These are phyloP conservation scores for Trematosphaeria pertusa DNA, from an alignment of 2,329 filamentous ascomycete genomes.

Conservation along the genomic window DNA sequence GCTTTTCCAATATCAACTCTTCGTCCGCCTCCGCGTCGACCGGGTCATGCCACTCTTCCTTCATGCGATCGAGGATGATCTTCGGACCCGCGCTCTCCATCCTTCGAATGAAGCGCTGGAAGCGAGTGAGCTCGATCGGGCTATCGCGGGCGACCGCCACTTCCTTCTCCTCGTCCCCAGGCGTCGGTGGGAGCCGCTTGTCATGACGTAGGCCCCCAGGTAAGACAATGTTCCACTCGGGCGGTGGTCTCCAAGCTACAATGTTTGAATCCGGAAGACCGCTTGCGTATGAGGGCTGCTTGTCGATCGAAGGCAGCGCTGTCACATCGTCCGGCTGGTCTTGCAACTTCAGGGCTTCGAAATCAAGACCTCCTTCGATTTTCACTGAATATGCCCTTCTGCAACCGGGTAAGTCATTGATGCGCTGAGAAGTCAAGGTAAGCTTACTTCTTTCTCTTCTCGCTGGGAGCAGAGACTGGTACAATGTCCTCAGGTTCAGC, in stretches of 20 bases:
- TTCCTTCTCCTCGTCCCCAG: conserved; percentile 20
- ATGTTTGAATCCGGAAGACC: conserved; percentile 18
- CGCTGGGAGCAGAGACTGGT: conserved; percentile 9
- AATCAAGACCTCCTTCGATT: conserved; percentile 25
- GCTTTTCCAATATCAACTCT: conserved; percentile 62
- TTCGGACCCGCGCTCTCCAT: conserved; percentile 63
- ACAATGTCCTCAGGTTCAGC: conserved; percentile 13
- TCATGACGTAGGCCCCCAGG: conserved; percentile 26
- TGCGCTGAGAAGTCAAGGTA: background rate
- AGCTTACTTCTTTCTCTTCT: conserved; percentile 18
- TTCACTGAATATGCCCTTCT: conserved; percentile 23
- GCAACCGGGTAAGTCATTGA: conserved; percentile 3
- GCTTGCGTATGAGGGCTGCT: conserved; percentile 17
- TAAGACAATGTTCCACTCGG: conserved; percentile 43
- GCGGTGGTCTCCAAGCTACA: conserved; percentile 36
- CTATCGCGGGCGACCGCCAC: conserved; percentile 26
- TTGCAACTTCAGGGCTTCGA: conserved; percentile 31
- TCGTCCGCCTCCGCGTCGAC: conserved; percentile 55
- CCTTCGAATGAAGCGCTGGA: conserved; percentile 62
- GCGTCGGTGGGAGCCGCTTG: conserved; percentile 24
- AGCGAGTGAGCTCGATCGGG: conserved; percentile 41
- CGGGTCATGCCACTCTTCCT: conserved; percentile 51
- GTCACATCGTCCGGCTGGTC: conserved; percentile 15
- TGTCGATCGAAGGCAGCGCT: conserved; percentile 5
- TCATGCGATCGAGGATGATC: conserved; percentile 63